Evolutionary conservation across 805 yeast species (phyloP).

Genomic region (Jamesozyma piceae): DNA sequence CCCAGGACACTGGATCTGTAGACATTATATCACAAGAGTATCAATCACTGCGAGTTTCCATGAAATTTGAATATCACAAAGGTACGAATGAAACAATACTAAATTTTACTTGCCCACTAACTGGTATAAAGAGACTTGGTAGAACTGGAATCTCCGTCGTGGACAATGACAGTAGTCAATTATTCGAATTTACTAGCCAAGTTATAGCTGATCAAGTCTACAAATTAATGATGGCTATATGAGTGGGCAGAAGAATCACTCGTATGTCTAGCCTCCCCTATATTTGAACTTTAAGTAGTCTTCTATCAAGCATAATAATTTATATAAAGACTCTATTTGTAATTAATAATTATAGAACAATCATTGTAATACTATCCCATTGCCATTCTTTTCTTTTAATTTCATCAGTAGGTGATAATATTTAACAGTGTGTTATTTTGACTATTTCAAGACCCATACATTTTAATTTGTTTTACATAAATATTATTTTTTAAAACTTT

Average conservation of each 20-base stretch:
- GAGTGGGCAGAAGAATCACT: background rate
- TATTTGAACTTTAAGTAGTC: too few relatives aligned
- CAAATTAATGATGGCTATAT: constrained; percentile 8
- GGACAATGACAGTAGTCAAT: constrained; percentile 9
- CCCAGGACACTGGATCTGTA: constrained; percentile 10
- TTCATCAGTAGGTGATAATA: too few relatives aligned
- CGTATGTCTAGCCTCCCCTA: too few relatives aligned
- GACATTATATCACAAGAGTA: constrained; percentile 18
- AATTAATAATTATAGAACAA: too few relatives aligned
- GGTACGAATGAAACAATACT: background rate
- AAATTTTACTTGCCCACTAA: constrained; percentile 9
- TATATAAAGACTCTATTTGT: too few relatives aligned
- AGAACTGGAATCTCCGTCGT: constrained; percentile 21
- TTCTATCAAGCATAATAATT: too few relatives aligned
- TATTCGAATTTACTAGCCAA: constrained; percentile 23
- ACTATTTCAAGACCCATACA: too few relatives aligned
- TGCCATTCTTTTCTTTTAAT: too few relatives aligned
- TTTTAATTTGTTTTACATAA: too few relatives aligned
- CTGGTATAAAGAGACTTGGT: constrained; percentile 20
- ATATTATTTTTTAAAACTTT: too few relatives aligned
- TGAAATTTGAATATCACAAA: constrained; percentile 11
- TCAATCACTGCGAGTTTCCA: constrained; percentile 10
- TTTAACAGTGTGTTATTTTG: too few relatives aligned
- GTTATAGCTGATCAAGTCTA: constrained; percentile 20
- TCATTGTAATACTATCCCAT: too few relatives aligned